Conservation (phyloP, 768 basidiomycete species). For the Boletus barrowsii region DNA sequence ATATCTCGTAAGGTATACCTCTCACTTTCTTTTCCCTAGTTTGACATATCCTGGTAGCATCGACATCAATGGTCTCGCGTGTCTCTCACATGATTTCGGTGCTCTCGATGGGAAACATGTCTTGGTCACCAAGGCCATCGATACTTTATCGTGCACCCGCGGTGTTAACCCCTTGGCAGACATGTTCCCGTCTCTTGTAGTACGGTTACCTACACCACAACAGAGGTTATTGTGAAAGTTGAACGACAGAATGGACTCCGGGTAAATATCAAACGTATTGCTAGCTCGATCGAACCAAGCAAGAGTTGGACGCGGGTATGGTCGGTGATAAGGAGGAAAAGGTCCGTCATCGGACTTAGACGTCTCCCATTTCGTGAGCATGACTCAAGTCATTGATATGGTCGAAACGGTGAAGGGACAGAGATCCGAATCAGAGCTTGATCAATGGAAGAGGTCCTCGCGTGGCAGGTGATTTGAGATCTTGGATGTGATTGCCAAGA, state of each 20-base stretch:
- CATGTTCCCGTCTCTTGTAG: conserved; percentile 34
- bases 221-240: conserved; percentile 30
- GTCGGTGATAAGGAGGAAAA: conserved; percentile 22
- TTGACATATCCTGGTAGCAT: conserved; percentile 31
- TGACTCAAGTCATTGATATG: neutral
- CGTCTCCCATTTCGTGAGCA: conserved; percentile 1
- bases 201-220: conserved; percentile 36
- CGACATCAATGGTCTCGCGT: conserved; percentile 58
- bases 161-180: conserved; percentile 36
- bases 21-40: neutral
- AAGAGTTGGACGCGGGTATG: conserved; percentile 28
- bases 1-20: conserved; percentile 26
- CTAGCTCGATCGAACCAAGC: conserved; percentile 35
- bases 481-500: too few species aligned
- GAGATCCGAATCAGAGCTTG: conserved; percentile 20
- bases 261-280: conserved; percentile 38
- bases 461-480: conserved; percentile 15
- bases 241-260: conserved; percentile 30
- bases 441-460: conserved; percentile 26
- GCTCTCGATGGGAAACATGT: conserved; percentile 48
- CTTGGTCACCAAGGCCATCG: conserved; percentile 40
- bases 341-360: conserved; percentile 27
- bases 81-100: conserved; percentile 59
- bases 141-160: conserved; percentile 22
- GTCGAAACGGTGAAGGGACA: conserved; percentile 36